Evolutionary conservation across 176 grass and related monocot genomes (phyloP).

Genomic region (Aegilops umbellulata): DNA sequence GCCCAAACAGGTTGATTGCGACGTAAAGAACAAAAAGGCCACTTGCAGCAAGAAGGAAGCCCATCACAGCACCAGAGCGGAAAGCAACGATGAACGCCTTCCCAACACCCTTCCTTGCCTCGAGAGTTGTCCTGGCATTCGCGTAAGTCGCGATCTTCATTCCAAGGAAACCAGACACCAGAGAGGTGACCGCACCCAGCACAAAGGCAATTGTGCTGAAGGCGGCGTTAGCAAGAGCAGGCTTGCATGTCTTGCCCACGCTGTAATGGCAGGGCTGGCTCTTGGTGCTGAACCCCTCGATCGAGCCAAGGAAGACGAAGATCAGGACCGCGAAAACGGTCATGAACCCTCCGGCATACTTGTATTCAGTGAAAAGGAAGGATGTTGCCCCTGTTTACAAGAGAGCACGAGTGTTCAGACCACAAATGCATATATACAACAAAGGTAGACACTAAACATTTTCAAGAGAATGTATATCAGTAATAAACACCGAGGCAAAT

Average conservation of each 20-base stretch:
- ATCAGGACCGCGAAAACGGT: constrained; percentile 70
- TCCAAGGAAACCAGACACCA: constrained; percentile 91
- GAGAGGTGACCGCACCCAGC: constrained; percentile 80
- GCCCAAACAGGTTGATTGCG: constrained; percentile 75
- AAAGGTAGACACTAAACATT: neutral
- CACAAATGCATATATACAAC: neutral
- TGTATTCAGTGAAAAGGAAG: constrained; percentile 90
- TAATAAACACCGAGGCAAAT: neutral
- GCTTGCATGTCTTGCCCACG: constrained; percentile 83
- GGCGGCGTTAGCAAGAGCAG: constrained; percentile 79
- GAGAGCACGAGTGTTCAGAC: constrained; percentile 8
- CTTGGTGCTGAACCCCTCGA: constrained; percentile 87
- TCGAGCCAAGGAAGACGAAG: constrained; percentile 93
- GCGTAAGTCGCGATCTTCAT: constrained; percentile 98
- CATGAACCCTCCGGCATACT: constrained; percentile 92
- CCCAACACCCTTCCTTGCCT: constrained; percentile 90
- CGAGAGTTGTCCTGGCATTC: constrained; percentile 88
- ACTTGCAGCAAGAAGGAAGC: constrained; percentile 94
- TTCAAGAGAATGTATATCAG: neutral
- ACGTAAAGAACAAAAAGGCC: constrained; percentile 89
- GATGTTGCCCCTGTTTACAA: constrained; percentile 86
- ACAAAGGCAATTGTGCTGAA: constrained; percentile 93
- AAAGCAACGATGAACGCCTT: constrained; percentile 89
- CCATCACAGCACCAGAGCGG: constrained; percentile 96
- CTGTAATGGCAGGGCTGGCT: constrained; percentile 88